Conservation (phyloP, 805 yeast genomes). For the Hanseniaspora vineae region DNA sequence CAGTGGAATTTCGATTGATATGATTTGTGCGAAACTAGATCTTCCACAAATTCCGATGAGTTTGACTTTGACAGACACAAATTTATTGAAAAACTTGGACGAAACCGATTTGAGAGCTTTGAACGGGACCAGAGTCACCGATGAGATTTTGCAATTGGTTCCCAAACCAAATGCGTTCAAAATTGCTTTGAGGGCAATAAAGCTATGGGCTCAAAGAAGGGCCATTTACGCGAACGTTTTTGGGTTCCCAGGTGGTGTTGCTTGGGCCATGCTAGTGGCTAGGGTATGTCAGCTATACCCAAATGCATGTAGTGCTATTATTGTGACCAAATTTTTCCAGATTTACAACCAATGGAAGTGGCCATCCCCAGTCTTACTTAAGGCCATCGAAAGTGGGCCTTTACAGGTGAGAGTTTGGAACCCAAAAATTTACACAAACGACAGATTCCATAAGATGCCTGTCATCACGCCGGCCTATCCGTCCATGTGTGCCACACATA, state of each 20-base stretch:
- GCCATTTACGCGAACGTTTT: conserved; percentile 89
- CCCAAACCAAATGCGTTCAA: conserved; percentile 90
- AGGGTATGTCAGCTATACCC: conserved; percentile 94
- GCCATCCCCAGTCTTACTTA: conserved; percentile 95
- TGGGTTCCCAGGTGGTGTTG: conserved; percentile 99
- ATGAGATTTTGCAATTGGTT: conserved; percentile 76
- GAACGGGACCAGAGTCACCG: conserved; percentile 96
- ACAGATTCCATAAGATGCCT: conserved; percentile 88
- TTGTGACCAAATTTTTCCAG: conserved; percentile 79
- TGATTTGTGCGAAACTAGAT: conserved; percentile 73
- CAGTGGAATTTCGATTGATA: conserved; percentile 85
- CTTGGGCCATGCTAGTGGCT: conserved; percentile 99
- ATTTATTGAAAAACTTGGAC: conserved; percentile 72
- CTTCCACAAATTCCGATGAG: conserved; percentile 70
- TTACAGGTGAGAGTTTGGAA: conserved; percentile 95
- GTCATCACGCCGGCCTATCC: conserved; percentile 97
- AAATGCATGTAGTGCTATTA: conserved; percentile 85
- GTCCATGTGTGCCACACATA: conserved; percentile 93
- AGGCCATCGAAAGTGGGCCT: conserved; percentile 94
- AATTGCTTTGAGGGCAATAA: conserved; percentile 83
- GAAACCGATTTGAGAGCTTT: conserved; percentile 82
- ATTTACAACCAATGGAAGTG: conserved; percentile 86
- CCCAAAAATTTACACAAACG: conserved; percentile 80
- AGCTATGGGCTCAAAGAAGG: conserved; percentile 92
- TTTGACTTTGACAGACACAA: conserved; percentile 71